Evolutionary conservation across 345 rosid genomes (phyloP).

Genomic region (Jatropha curcas): DNA sequence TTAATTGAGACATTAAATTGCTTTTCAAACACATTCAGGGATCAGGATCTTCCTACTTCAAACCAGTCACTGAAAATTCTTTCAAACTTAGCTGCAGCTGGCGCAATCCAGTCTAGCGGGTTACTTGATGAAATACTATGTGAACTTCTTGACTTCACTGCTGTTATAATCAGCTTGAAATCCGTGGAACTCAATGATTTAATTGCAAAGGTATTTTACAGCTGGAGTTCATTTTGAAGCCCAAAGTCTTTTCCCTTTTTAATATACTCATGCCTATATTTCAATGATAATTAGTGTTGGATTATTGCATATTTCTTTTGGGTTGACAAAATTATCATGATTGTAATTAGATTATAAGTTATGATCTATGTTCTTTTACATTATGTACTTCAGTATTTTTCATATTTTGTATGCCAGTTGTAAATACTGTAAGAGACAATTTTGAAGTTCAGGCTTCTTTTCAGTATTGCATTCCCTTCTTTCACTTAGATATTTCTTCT

Average conservation of each 20-base stretch:
- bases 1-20: conserved; percentile 17
- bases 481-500: not conserved
- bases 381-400: not conserved
- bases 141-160: conserved; percentile 70
- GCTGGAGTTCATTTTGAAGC: conserved; percentile 2
- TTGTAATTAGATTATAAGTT: not conserved
- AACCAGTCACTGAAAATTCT: conserved; percentile 81
- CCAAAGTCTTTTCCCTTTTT: conserved; percentile 12
- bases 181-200: conserved; percentile 57
- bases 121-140: conserved; percentile 60
- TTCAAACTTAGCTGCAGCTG: conserved; percentile 82
- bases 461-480: not conserved
- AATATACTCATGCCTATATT: not conserved
- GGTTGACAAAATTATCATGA: not conserved
- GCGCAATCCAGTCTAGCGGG: conserved; percentile 53
- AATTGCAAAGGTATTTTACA: conserved; percentile 64
- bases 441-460: not conserved
- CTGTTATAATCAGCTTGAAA: conserved; percentile 52
- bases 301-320: not conserved
- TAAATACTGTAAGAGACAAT: not conserved
- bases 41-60: conserved; percentile 57
- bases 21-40: conserved; percentile 49
- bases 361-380: not conserved
- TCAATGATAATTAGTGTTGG: not conserved
- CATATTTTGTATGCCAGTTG: not conserved